phyloP scores from a whole-genome alignment of 2,329 filamentous ascomycete genomes.

The Epichloe bromicola region DNA sequence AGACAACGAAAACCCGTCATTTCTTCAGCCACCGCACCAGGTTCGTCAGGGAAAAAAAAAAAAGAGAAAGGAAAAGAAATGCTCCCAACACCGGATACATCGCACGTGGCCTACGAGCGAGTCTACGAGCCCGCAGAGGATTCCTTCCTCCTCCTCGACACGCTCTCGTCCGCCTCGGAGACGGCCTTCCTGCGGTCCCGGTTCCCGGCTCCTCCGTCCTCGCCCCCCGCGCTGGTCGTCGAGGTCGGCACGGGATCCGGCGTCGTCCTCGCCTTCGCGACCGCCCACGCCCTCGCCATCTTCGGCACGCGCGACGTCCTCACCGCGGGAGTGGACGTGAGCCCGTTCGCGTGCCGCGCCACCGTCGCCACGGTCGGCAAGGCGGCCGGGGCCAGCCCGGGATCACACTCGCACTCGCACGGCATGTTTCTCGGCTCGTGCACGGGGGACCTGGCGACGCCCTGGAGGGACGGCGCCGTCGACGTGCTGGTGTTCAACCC shows the following conservation, averaged over 20 bases:
- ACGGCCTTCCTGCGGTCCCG: constrained; percentile 51
- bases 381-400: constrained; percentile 18
- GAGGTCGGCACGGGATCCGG: constrained; percentile 89
- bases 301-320: constrained; percentile 61
- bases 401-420: too few relatives aligned
- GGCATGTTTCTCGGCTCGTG: constrained; percentile 51
- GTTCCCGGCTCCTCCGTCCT: constrained; percentile 30
- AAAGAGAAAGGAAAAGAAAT: constrained; percentile 30
- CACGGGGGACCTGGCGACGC: constrained; percentile 53
- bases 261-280: constrained; percentile 79
- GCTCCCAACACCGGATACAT: constrained; percentile 88
- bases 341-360: constrained; percentile 67
- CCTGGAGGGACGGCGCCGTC: constrained; percentile 43
- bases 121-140: constrained; percentile 96
- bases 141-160: constrained; percentile 87
- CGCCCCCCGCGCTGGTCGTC: constrained; percentile 50
- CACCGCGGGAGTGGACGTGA: constrained; percentile 72
- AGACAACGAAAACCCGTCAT: too few relatives aligned
- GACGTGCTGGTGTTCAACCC: constrained; percentile 95
- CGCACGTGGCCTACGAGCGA: constrained; percentile 75
- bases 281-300: constrained; percentile 58
- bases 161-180: constrained; percentile 61
- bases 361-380: constrained; percentile 55
- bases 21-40: too few relatives aligned
- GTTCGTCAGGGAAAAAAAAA: too few relatives aligned